Percentiles rank a stretch among this genome's conserved stretches.
Evolutionary conservation across 2,329 filamentous ascomycete species (phyloP).

Genomic region (Sporothrix humicola): DNA sequence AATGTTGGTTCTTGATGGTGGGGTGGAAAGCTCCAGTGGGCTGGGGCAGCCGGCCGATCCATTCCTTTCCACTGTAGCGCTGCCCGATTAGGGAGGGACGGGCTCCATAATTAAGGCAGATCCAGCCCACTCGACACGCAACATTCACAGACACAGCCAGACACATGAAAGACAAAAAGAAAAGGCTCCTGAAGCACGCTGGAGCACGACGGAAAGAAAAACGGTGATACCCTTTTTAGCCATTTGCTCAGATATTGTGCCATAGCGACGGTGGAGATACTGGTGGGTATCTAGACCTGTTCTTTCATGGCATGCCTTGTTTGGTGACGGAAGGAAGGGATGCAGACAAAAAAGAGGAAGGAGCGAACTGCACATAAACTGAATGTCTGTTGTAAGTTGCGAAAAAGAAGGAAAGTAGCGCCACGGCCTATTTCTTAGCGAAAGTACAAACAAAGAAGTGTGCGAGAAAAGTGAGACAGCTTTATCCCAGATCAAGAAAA

Average conservation of each 20-base stretch:
- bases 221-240: background rate
- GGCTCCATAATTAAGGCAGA: slow-evolving; percentile 33
- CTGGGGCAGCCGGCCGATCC: background rate
- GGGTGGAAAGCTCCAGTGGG: background rate
- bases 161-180: background rate
- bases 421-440: slow-evolving; percentile 3
- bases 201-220: background rate
- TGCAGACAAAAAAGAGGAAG: slow-evolving; percentile 10
- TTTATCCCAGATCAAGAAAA: slow-evolving; percentile 8
- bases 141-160: background rate
- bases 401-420: slow-evolving; percentile 20
- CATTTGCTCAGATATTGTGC: background rate
- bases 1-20: background rate
- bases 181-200: background rate
- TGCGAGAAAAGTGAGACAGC: background rate
- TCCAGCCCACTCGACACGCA: slow-evolving; percentile 11
- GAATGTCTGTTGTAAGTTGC: too few species aligned
- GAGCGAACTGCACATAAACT: background rate
- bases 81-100: slow-evolving; percentile 8
- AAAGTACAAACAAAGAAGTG: slow-evolving; percentile 16
- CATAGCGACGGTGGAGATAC: background rate
- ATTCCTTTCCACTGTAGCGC: slow-evolving; percentile 8
- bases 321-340: slow-evolving; percentile 8
- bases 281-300: background rate
- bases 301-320: slow-evolving; percentile 27